phyloP scores from a whole-genome alignment of 257 asterid species.

The Solanum boliviense region DNA sequence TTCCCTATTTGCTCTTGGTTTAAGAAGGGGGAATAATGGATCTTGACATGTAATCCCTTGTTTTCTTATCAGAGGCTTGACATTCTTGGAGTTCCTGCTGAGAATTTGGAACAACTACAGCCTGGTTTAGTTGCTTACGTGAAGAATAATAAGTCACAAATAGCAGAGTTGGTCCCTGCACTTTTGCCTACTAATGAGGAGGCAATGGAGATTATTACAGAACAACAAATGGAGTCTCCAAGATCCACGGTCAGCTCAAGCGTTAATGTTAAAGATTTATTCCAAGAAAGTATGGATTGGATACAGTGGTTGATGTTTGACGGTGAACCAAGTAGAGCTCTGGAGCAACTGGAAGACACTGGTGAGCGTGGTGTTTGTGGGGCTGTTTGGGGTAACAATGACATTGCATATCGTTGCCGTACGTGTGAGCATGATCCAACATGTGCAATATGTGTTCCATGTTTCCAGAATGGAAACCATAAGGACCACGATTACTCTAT shows the following conservation, averaged over 20 bases:
- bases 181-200: slow-evolving; percentile 64
- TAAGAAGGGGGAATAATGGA: not conserved
- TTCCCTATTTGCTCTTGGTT: not conserved
- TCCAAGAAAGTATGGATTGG: slow-evolving; percentile 63
- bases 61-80: slow-evolving; percentile 65
- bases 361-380: slow-evolving; percentile 91
- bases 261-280: slow-evolving; percentile 21
- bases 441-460: slow-evolving; percentile 95
- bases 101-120: slow-evolving; percentile 34
- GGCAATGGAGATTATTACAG: slow-evolving; percentile 18
- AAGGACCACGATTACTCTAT: slow-evolving; percentile 87
- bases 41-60: not conserved
- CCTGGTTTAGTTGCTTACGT: slow-evolving; percentile 54
- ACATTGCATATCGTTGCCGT: slow-evolving; percentile 84
- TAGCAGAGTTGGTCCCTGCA: slow-evolving; percentile 42
- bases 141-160: slow-evolving; percentile 31
- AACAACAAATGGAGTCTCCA: slow-evolving; percentile 15
- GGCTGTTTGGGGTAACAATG: slow-evolving; percentile 84
- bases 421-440: slow-evolving; percentile 96
- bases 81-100: slow-evolving; percentile 44
- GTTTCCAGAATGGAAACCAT: slow-evolving; percentile 90
- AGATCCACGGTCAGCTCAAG: slow-evolving; percentile 11
- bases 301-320: slow-evolving; percentile 93
- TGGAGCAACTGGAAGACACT: slow-evolving; percentile 50
- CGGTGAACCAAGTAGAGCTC: slow-evolving; percentile 46